Evolutionary conservation across 768 basidiomycete genomes (phyloP).

Genomic region (Rhizopogon rudus): DNA sequence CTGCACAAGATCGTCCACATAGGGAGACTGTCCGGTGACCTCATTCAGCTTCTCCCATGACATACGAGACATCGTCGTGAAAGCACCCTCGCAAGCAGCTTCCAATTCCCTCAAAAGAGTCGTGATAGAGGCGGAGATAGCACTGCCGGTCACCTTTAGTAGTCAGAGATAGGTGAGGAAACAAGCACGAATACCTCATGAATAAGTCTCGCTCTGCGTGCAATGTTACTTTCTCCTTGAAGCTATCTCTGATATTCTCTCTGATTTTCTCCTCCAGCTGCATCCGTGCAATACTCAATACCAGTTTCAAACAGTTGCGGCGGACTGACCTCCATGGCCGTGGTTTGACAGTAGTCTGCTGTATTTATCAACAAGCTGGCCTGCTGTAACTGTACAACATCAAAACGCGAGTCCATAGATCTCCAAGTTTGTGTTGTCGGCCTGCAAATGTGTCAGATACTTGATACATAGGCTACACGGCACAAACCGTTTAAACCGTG

Average conservation of each 20-base stretch:
- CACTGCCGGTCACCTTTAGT: slow-evolving; percentile 37
- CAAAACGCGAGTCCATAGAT: slow-evolving; percentile 78
- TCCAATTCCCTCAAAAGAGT: slow-evolving; percentile 84
- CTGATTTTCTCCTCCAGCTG: slow-evolving; percentile 92
- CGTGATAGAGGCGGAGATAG: slow-evolving; percentile 79
- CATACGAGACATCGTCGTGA: slow-evolving; percentile 69
- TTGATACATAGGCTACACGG: neutral
- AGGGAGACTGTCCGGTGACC: slow-evolving; percentile 84
- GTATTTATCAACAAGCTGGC: slow-evolving; percentile 93
- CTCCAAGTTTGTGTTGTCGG: slow-evolving; percentile 44
- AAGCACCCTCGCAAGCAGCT: slow-evolving; percentile 71
- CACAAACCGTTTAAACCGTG: slow-evolving; percentile 64
- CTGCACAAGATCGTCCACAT: slow-evolving; percentile 71
- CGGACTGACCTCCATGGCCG: slow-evolving; percentile 70
- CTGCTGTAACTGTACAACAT: slow-evolving; percentile 69
- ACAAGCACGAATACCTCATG: slow-evolving; percentile 54
- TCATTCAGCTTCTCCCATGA: slow-evolving; percentile 77
- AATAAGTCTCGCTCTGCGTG: slow-evolving; percentile 87
- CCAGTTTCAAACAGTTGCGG: neutral
- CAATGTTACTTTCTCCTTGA: slow-evolving; percentile 74
- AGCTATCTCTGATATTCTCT: slow-evolving; percentile 72
- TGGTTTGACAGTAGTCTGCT: slow-evolving; percentile 94
- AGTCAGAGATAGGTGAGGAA: neutral
- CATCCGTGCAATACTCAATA: neutral
- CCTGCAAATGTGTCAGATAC: slow-evolving; percentile 22